These are phyloP conservation scores for Globisporangium carolinianum DNA, from an alignment of 352 stramenopile genomes.

Conservation along the genomic window DNA sequence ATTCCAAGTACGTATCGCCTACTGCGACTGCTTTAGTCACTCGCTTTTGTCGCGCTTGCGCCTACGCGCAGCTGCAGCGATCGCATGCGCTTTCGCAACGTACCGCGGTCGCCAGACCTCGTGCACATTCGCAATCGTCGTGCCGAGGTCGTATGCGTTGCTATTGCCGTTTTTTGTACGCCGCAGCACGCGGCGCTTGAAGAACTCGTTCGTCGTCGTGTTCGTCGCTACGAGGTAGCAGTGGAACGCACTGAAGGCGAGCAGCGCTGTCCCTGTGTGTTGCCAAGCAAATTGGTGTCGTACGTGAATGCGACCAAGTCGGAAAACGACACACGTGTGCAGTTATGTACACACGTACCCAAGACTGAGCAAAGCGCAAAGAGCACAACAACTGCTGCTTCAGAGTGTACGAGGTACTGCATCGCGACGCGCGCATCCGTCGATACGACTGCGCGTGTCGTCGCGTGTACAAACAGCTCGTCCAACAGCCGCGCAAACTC, in stretches of 20 bases:
- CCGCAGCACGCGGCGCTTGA: constrained; percentile 34
- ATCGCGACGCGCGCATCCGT: constrained; percentile 33
- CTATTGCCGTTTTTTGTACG: background rate
- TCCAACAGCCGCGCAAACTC: constrained; percentile 32
- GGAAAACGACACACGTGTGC: no score
- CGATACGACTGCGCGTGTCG: constrained; percentile 24
- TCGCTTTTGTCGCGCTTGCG: background rate
- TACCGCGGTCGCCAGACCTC: constrained; percentile 30
- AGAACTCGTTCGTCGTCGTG: constrained; percentile 70
- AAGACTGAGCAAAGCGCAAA: constrained; percentile 43
- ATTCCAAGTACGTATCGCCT: no score
- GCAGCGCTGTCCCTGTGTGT: constrained; percentile 24
- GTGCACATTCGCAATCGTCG: constrained; percentile 15
- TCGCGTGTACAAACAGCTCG: constrained; percentile 38
- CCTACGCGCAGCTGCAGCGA: background rate
- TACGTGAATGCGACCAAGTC: no score
- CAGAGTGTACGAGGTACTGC: constrained; percentile 41
- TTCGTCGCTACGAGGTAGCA: constrained; percentile 46
- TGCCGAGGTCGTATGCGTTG: constrained; percentile 15
- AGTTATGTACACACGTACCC: constrained; percentile 17
- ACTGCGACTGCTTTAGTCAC: background rate
- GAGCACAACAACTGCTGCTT: constrained; percentile 31
- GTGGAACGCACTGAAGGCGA: constrained; percentile 48
- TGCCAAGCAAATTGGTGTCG: no score
- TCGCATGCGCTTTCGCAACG: constrained; percentile 8